Evolutionary conservation across 495 filamentous ascomycete species (phyloP), one percentile per base, ranked within the genome.

Genomic region (Alectoria sarmentosa): DNA sequence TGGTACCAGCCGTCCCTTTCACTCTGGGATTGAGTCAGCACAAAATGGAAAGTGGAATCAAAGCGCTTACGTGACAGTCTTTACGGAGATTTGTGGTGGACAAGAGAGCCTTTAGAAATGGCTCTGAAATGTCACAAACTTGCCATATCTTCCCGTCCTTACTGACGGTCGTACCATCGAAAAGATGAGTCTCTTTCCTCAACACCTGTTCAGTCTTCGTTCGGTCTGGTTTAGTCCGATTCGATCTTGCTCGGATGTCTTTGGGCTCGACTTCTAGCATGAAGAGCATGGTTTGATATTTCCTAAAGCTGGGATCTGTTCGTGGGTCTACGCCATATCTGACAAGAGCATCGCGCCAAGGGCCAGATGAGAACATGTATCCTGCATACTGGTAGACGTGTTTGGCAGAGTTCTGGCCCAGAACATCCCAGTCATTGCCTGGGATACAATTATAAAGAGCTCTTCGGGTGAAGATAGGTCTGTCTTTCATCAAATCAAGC

Each of bases 231-330:
- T 19, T 60, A 23, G 26, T 65, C 36, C 11, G 63, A 54, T 62
- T 44, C 55, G 61, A 37, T 58, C 65, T 36, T 52, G 65, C 39
- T 60, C 63, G 37, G n/a, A 14, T 61, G 21, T 69, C 72, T n/a
- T 55, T 64, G 9, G 59, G 39, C 46, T 61, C 62, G 19, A 34
- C 41, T 3, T 83, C 73, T 17, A 87, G 71, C 63, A 83, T 77
- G 78, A 97, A 97, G 72, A 89, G 90, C 54, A 96, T 74, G 0
- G 90, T 93, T 73, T 98, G 94, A 75, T 96, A 98, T 37, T 82
- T 72, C 1, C 92, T 85, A 69, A 88, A 92, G 23, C 84, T 80
- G 0, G 87, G 85, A 60, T 90, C 87, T 10, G 74, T 77, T 58
- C 95, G 84, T 0, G 94, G 94, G 71, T 98, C 95, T 34, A 96